Base-by-base conservation (phyloP, 1,139 yeast genomes). In the Kluyveromyces marxianus region DNA sequence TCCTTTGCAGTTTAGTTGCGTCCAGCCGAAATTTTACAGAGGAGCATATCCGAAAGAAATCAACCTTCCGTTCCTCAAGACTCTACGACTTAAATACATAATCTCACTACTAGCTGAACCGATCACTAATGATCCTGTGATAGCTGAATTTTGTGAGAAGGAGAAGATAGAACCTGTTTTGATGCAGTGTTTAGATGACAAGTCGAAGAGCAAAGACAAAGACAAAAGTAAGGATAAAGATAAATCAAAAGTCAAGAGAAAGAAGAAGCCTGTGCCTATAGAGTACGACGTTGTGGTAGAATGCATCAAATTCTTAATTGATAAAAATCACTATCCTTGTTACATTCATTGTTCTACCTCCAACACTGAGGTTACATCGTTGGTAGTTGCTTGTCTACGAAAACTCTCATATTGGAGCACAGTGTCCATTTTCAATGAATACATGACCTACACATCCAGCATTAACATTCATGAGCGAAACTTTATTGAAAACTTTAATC, bases 341-440 rank as follows among this genome's bases (percentile, higher is more conserved):
- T 90, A 85, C 60, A 65, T 92, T 3, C 96, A 90, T 63, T 90
- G 97, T 63, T 69, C 83, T 28, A 36, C 25, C 14, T 69, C 90
- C 87, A 60, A 97, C 97, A 0, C 89, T 95, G 5, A 92, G 54
- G 85, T 87, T 2, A 85, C 95, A 0, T 79, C 94, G 32, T 70
- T 92, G 43, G 78, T 88, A 2, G 76, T 90, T 34, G 97, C 97
- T 5, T 88, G 97, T 61, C 69, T 89, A 38, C 69, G 98, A 31
- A 86, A 86, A 57, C 69, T 86, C 33, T 86, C 88, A 37, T 81
- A 84, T 57, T 92, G 98, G 98, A 83, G 95, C 7, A 77, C 87
- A 21, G 88, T 89, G 5, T 82, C 96, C 0, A 88, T 92, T 14
- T 80, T 85, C 55, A 88, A 83, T 54, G 98, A 92, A 64, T 90